Base-by-base conservation (phyloP, 371 early-diverging fungal species). In the Rhizopus delemar region DNA sequence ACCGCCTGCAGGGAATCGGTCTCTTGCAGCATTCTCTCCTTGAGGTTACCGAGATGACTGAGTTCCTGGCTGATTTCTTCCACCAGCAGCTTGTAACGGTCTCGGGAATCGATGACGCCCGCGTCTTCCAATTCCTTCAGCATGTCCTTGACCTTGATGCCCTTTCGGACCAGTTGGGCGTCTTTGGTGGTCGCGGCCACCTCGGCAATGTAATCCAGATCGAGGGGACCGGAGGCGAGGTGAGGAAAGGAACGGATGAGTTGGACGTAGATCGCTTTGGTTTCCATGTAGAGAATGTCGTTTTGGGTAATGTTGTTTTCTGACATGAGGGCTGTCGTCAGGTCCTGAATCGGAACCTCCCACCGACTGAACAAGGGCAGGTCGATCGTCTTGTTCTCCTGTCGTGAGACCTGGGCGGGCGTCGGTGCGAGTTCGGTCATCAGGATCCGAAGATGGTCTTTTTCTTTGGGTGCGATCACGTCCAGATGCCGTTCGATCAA, bases 201-300 rank as follows among this genome's bases (percentile, higher is more conserved):
- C 66, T 94, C 94, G 3, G 94, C 91, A 16, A 94, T 87, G 59
- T 86, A 83, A 53, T 79, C 69, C 34, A 96, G 77, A 61, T 89
- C 83, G 5, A 74, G 67, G 8, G 78, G 65, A 35, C 69, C 70
- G 4, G 72, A 62, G 6, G 83, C 73, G 13, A 86, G 58, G 41
- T 86, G 87, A 39, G 92, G 90, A 58, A 90, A 75, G 8, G 89
- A 86, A 65, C 97, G 94, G 31, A 97, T 84, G 31, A 97, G 78
- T 68, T 96, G 96, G 4, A 97, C 95, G 71, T 93, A 88, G 8
- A 94, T 85, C 1, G 96, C 89, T 66, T 96, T 96, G 29, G 96
- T 90, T 70, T 96, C 96, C 87, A 95, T 93, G 66, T 94, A 97
- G 70, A 95, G 78, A 53, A 95, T 90, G 59, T 97, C 97, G 60